These are phyloP conservation scores for Pleurotus ostreatus DNA, from an alignment of 768 basidiomycete species.

Conservation along the genomic window DNA sequence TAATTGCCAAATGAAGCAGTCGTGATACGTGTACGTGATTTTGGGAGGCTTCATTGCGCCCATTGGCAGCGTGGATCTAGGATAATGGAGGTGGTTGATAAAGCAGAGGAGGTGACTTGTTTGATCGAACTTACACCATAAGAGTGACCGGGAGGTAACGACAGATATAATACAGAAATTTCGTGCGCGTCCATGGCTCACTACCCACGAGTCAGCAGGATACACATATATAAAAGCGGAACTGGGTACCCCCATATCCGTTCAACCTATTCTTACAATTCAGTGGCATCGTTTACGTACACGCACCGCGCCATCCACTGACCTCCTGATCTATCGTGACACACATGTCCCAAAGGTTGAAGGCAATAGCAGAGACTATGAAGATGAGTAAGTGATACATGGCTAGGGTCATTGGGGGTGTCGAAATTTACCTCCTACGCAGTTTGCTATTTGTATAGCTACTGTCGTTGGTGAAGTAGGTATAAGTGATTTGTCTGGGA, in stretches of 20 bases:
- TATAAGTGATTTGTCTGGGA: no score
- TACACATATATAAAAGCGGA: neutral
- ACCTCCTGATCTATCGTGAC: conserved; percentile 8
- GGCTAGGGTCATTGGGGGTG: no score
- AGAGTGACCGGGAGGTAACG: neutral
- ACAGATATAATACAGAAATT: neutral
- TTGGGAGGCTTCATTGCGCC: conserved; percentile 28
- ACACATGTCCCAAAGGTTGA: conserved; percentile 10
- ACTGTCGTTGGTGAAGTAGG: no score
- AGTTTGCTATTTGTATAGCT: no score
- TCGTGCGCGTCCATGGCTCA: neutral
- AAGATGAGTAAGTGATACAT: no score
- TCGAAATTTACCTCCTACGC: no score
- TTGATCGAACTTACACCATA: neutral
- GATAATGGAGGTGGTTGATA: neutral
- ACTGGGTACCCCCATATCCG: neutral
- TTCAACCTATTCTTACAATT: neutral
- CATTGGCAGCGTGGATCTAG: conserved; percentile 30
- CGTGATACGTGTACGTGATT: conserved; percentile 31
- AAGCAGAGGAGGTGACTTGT: no score
- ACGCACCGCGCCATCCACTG: neutral
- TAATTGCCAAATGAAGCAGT: conserved; percentile 40
- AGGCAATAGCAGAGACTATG: conserved; percentile 4
- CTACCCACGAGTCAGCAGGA: neutral
- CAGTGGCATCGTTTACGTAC: neutral